phyloP scores from a whole-genome alignment of 2,329 filamentous ascomycete genomes.

The Albophoma yamanashiensis region DNA sequence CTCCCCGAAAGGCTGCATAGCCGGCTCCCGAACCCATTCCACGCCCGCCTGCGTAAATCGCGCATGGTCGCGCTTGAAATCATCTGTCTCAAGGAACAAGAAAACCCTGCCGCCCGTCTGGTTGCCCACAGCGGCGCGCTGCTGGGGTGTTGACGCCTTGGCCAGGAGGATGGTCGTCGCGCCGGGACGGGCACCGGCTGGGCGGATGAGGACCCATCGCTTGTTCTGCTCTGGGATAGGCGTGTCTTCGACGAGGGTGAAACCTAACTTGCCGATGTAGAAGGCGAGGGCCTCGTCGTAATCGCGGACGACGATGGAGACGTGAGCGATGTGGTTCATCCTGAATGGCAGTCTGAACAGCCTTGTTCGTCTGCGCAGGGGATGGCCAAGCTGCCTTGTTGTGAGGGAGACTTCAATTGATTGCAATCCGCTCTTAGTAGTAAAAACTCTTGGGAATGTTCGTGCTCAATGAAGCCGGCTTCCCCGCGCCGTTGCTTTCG shows the following conservation, averaged over 20 bases:
- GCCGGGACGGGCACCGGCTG: background rate
- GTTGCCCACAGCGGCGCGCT: conserved; percentile 4
- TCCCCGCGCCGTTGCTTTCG: background rate
- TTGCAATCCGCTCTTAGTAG: no score
- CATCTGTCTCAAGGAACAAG: conserved; percentile 8
- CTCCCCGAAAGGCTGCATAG: conserved; percentile 3
- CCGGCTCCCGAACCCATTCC: conserved; percentile 4
- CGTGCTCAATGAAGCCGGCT: background rate
- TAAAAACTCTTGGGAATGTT: no score
- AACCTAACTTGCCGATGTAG: conserved; percentile 6
- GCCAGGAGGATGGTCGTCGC: conserved; percentile 5
- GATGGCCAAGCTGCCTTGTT: background rate
- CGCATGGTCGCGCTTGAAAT: conserved; percentile 2
- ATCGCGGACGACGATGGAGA: conserved; percentile 6
- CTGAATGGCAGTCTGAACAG: background rate
- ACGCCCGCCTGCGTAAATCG: conserved; percentile 1
- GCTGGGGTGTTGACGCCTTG: conserved; percentile 4
- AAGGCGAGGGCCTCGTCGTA: conserved; percentile 8
- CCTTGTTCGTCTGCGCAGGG: background rate
- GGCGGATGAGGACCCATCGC: conserved; percentile 5
- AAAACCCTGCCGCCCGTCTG: conserved; percentile 8
- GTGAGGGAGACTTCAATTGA: no score
- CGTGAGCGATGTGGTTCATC: conserved; percentile 2
- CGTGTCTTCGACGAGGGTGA: conserved; percentile 7
- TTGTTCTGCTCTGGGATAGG: conserved; percentile 2